Evolutionary conservation across 2,329 filamentous ascomycete genomes (phyloP).

Genomic region (Cladorrhinum sp.): DNA sequence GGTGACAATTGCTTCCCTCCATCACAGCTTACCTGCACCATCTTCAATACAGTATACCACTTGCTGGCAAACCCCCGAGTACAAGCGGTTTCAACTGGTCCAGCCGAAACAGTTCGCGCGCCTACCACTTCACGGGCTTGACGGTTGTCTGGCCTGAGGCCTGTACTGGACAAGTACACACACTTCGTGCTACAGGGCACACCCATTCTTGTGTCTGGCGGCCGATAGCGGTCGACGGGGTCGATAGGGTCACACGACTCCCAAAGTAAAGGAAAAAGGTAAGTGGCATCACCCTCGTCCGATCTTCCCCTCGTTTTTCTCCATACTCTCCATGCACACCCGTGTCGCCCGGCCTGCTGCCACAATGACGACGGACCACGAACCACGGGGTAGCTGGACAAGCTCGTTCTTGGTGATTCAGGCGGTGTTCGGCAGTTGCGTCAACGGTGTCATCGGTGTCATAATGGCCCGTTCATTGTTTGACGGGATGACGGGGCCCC

Average conservation of each 20-base stretch:
- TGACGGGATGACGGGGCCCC: neutral
- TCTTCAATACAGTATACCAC: neutral
- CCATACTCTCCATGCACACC: neutral
- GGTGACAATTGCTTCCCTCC: slow-evolving; percentile 15
- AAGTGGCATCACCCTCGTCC: slow-evolving; percentile 13
- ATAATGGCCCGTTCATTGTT: neutral
- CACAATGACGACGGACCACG: neutral
- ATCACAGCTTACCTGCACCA: neutral
- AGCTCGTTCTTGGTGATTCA: neutral
- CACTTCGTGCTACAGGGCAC: neutral
- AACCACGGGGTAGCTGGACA: neutral
- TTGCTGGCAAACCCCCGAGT: slow-evolving; percentile 11
- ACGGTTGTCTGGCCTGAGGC: slow-evolving; percentile 13
- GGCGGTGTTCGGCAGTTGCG: slow-evolving; percentile 17
- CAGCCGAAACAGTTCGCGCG: slow-evolving; percentile 18
- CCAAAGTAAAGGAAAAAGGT: slow-evolving; percentile 9
- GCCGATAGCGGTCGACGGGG: neutral
- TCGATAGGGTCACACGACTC: slow-evolving; percentile 18
- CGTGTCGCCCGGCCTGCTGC: neutral
- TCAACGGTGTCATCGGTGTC: neutral
- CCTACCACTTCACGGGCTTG: slow-evolving; percentile 2
- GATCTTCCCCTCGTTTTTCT: slow-evolving; percentile 3
- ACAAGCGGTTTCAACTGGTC: slow-evolving; percentile 18
- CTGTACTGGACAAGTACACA: neutral
- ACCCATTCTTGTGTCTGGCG: neutral